phyloP scores from a whole-genome alignment of 1,284 basidiomycete genomes.

The Athelia sp. region DNA sequence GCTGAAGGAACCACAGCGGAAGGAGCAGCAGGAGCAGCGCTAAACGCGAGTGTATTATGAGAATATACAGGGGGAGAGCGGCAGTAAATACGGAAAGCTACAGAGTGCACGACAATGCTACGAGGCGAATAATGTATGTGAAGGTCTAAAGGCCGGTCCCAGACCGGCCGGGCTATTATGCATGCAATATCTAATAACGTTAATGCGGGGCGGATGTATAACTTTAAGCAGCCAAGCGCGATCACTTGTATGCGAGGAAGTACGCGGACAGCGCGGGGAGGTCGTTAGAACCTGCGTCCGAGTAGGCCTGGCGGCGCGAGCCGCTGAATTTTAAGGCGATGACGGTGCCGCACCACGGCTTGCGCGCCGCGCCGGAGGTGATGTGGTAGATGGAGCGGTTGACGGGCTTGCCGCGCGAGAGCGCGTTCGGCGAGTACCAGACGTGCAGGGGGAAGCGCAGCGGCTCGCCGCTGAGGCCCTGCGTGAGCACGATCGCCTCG shows the following conservation, averaged over 20 bases:
- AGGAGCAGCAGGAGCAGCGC: no score
- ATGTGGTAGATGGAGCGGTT: slow-evolving; percentile 76
- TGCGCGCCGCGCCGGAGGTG: slow-evolving; percentile 70
- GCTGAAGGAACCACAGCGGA: no score
- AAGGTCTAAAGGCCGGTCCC: not conserved
- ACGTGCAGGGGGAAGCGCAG: slow-evolving; percentile 74
- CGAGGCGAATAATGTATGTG: not conserved
- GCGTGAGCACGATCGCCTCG: slow-evolving; percentile 65
- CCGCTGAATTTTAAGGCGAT: slow-evolving; percentile 80
- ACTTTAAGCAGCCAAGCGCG: not conserved
- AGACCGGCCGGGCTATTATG: not conserved
- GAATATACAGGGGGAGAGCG: not conserved
- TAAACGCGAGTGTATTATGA: no score
- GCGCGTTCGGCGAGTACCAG: slow-evolving; percentile 64
- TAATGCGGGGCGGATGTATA: not conserved
- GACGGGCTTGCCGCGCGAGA: slow-evolving; percentile 53
- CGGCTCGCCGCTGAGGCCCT: slow-evolving; percentile 73
- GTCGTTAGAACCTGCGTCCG: slow-evolving; percentile 77
- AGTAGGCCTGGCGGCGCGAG: slow-evolving; percentile 72
- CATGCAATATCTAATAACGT: no score
- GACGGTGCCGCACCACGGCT: slow-evolving; percentile 73
- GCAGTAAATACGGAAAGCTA: not conserved
- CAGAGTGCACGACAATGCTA: no score
- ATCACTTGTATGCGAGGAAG: slow-evolving; percentile 72
- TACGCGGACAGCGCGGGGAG: slow-evolving; percentile 79